Conservation (phyloP, 2,329 filamentous ascomycete genomes). For the Pestalotiopsis sp. region DNA sequence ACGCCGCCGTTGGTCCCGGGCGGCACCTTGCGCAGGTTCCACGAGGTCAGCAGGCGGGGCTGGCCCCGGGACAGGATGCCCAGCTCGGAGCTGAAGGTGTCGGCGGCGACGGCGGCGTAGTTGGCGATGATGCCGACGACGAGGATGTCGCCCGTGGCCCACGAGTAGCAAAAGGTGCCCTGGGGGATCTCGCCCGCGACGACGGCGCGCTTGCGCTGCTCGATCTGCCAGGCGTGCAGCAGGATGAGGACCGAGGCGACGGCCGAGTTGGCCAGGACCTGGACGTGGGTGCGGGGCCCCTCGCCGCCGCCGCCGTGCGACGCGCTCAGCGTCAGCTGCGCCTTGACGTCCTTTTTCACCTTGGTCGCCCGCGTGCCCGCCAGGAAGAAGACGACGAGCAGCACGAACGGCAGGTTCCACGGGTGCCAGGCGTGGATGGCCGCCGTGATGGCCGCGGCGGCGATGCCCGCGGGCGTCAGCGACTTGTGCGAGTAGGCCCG, state of each 20-base stretch:
- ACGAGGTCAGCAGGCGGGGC: constrained; percentile 86
- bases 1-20: constrained; percentile 94
- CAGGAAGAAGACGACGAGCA: constrained; percentile 85
- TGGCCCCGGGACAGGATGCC: constrained; percentile 79
- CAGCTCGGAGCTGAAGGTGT: constrained; percentile 94
- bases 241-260: constrained; percentile 70
- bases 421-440: constrained; percentile 86
- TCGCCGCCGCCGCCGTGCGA: constrained; percentile 77
- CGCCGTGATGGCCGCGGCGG: constrained; percentile 74
- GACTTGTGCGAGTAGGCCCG: constrained; percentile 74
- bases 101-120: constrained; percentile 89
- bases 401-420: constrained; percentile 86
- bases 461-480: constrained; percentile 76
- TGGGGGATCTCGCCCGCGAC: constrained; percentile 29
- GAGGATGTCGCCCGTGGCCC: constrained; percentile 61
- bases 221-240: constrained; percentile 63
- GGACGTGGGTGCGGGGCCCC: constrained; percentile 79
- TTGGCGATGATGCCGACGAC: constrained; percentile 73
- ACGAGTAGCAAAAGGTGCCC: constrained; percentile 57
- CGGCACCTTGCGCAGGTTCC: constrained; percentile 75
- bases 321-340: constrained; percentile 76
- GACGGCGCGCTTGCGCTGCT: constrained; percentile 45
- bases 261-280: constrained; percentile 87
- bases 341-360: constrained; percentile 87
- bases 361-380: constrained; percentile 84